Evolutionary conservation across 192 early-diverging fungal genomes (phyloP).

Genomic region (Podila clonocystis): DNA sequence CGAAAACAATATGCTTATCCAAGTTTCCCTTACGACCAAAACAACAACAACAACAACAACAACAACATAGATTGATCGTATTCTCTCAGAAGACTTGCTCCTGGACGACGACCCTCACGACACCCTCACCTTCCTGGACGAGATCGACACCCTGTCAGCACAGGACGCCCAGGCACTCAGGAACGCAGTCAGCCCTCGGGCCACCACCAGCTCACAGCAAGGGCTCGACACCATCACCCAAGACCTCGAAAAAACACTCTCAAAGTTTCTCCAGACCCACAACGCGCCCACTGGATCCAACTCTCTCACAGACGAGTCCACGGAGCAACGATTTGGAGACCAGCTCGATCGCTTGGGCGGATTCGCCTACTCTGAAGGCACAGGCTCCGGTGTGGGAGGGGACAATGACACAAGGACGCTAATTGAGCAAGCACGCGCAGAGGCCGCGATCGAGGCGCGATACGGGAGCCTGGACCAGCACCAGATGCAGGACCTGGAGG

Average conservation of each 20-base stretch:
- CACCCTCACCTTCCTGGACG: constrained; percentile 30
- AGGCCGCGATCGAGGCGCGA: constrained; percentile 19
- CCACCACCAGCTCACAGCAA: neutral
- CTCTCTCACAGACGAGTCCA: neutral
- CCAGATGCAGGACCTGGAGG: constrained; percentile 23
- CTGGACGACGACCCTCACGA: constrained; percentile 18
- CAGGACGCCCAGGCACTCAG: constrained; percentile 15
- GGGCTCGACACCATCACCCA: constrained; percentile 15
- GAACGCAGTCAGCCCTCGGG: neutral
- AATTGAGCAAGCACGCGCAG: constrained; percentile 18
- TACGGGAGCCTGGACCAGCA: constrained; percentile 20
- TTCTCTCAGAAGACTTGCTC: constrained; percentile 35
- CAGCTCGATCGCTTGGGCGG: neutral
- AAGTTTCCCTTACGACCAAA: neutral
- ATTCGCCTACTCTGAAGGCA: neutral
- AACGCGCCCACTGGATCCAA: neutral
- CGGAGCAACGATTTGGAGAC: neutral
- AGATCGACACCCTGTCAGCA: constrained; percentile 1
- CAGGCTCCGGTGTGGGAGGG: neutral
- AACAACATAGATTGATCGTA: constrained; percentile 32
- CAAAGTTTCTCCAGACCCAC: constrained; percentile 42
- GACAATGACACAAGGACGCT: constrained; percentile 18
- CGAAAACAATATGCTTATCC: neutral
- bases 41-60: neutral
- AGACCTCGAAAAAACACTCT: constrained; percentile 39